Base-by-base conservation (phyloP, 2,329 filamentous ascomycete species). In the Sphaerulina musiva region DNA sequence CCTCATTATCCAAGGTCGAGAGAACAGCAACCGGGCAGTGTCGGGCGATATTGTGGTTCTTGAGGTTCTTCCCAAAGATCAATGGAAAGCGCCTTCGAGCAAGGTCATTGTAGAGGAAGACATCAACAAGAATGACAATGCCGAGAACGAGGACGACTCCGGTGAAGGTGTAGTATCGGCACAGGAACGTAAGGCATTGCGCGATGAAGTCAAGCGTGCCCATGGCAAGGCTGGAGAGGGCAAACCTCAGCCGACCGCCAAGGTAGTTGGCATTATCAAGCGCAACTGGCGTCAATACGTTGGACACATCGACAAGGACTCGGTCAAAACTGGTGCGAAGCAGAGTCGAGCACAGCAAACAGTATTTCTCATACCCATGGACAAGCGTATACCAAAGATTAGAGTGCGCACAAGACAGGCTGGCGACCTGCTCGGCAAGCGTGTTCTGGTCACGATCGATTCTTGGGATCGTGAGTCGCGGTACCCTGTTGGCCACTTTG, bases 241-340 rank as follows among this genome's bases (percentile, higher is more conserved):
- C 43, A 82, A 83, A 47, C 83, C 89, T 2, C 90, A 96, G 64
- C 93, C 93, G 6, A 97, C 93, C 6, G 93, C 92, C 26, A 88
- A 82, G 68, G 87, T 98, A 10, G 89, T 97, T 6, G 93, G 93
- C 46, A 80, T 97, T 23, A 82, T 95, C 68, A 96, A 95, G 74
- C 83, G 93, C 49, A 97, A 97, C 70, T 98, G 93, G 93, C 82
- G 93, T 57, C 95, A 97, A 71, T 97, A 96, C 64, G 93, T 98
- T 58, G 93, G 93, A 2, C 91, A 96, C 68, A 86, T 98, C 53
- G 93, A 98, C 68, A 84, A 86, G 48, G 88, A 87, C 9, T 95
- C 91, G 1, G 85, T 90, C 46, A 85, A 85, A 65, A 82, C 84
- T 50, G 81, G 83, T 2, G 81, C 81, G 1, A 85, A 83, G 56